Evolutionary conservation across 2,329 filamentous ascomycete species (phyloP), one percentile per base, ranked within the genome.

Genomic region (Ascochyta rabiei): DNA sequence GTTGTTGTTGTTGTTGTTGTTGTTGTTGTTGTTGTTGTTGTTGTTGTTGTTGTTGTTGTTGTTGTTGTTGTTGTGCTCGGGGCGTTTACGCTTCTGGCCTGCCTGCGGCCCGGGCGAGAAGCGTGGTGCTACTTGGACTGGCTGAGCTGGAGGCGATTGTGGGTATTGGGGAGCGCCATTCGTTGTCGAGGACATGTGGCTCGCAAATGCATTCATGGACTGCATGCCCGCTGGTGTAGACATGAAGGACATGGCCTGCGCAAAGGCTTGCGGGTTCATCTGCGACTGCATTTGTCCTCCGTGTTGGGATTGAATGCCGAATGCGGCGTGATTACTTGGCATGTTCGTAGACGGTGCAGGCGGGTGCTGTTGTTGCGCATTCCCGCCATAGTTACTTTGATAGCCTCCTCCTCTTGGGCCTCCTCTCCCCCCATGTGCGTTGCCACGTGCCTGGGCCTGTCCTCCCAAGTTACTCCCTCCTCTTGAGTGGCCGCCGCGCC

Each of bases 201-300:
- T 69, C 12, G 67, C 61, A 49, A 68, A 68, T 0, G 64, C 62
- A 16, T 61, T 53, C 65, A 70, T 69, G 1, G 66, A 60, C n/a
- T 71, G 70, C 49, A 64, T 57, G 2, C 66, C 66, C 18, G 61
- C 66, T 7, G 67, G 68, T 15, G 68, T 69, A 6, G 63, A 43
- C 63, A 71, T 68, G 21, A 69, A 71, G 0, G 69, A 60, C 66
- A 70, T 67, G 23, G 68, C 64, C 43, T 71, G 69, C 1, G 57
- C 65, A 6, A 72, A 57, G 8, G 66, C 64, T 26, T 61, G 59
- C 3, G 67, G 67, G 54, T 66, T 57, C 21, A 64, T 47, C 16
- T 54, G 61, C 19, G 59, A 30, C 37, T 61, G 66, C 23, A 44
- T n/a, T 19, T 44, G 55, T 9, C 47, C 37, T 35, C 48, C 28